Base-by-base conservation (phyloP, 495 filamentous ascomycete species). In the Podospora comata region DNA sequence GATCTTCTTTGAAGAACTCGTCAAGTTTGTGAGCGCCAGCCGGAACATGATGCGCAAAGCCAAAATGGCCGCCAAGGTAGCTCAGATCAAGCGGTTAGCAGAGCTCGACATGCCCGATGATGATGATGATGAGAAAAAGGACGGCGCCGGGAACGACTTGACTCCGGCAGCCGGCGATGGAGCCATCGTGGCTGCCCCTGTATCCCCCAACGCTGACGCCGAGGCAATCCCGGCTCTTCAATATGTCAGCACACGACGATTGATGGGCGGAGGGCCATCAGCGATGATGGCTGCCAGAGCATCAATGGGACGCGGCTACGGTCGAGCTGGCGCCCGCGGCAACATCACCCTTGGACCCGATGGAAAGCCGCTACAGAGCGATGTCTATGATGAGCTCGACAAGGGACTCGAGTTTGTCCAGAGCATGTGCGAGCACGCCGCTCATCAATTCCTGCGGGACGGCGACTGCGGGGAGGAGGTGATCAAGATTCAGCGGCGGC, bases 401-500 rank as follows among this genome's bases (percentile, higher is more conserved):
- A 89, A 88, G 73, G 85, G 87, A 1, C 81, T 97, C 62, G 92
- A 97, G 73, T 85, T 86, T 64, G 90, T 90, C 15, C 91, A 96
- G 74, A 85, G 83, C 60, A 85, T 92, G 72, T 96, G 91, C 76
- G 93, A 96, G 78, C 86, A 88, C 64, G 93, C 87, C 16, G 93
- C 93, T 2, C 93, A 94, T 76, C 91, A 95, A 74, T 92, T 96
- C 66, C 83, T 97, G 15, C 87, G 93, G 23, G 88, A 91, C 64
- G 93, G 93, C 23, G 89, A 94, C 68, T 97, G 93, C 77, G 82
- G 79, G 19, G 83, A 85, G 23, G 91, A 96, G 78, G 84, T 96
- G 18, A 80, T 84, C 15, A 87, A 86, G 30, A 90, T 93, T 57
- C 87, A 89, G 73, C 79, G 81, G 64, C 79, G 82, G 2, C 79